Base-by-base conservation (phyloP, 129 eudicot genomes). In the Lonicera japonica region DNA sequence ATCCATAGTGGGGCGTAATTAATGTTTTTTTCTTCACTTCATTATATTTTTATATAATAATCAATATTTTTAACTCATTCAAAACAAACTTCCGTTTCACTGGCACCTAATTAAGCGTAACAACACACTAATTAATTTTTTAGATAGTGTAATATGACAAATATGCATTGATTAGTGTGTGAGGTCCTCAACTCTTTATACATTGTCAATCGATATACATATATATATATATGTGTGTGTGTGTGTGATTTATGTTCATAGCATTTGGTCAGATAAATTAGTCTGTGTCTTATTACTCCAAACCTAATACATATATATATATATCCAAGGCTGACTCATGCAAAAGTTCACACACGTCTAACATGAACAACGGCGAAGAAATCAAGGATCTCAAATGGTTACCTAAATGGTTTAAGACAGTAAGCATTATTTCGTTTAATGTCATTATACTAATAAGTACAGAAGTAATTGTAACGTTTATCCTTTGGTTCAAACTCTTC, bases 1-100 rank as follows among this genome's bases (percentile, higher is more conserved):
- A 64, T 64, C 69, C 60, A 24, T 57, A 29, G 61, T 22, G 45
- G 66, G 57, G 73, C 3, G 73, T 45, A 70, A 54, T 59, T 54
- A 77, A 66, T 70, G 41, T 51, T 36, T 25, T 40, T 29, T 29
- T 29, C 36, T 29, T 29, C 6, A 29, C 6, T 29, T 1, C 2
- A 29, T 29, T 29, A 29, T 6, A 29, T 1, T 29, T 29, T 1
- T 29, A 29, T 65, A 67, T 24, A 43, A 50, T n/a, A 53, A 60
- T 24, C 5, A 25, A 15, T 11, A 38, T 4, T 21, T 65, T 51
- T 43, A 50, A 47, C 56, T 67, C 14, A 38, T 29, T 19, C 60
- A 56, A 43, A 40, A 34, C 43, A 29, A 29, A 29, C 6, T 29
- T 29, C 2, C 36, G 36, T 29, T 29, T 29, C 36, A 29, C 36